Conservation (phyloP, 2,329 filamentous ascomycete species). For the Clarireedia homoeocarpa region DNA sequence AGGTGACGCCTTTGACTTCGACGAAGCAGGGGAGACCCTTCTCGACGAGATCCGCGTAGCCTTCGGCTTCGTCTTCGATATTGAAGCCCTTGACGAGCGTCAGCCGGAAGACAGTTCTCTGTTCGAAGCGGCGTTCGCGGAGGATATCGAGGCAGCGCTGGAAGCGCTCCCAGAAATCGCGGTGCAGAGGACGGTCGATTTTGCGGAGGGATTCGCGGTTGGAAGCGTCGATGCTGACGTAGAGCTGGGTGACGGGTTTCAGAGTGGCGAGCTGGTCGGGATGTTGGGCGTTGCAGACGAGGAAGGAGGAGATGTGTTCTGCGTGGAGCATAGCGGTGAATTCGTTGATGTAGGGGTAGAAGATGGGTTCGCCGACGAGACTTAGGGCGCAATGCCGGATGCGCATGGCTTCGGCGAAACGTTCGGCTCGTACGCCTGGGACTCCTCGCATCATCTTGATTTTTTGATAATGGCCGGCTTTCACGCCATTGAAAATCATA, state of each 20-base stretch:
- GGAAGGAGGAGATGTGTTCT: slow-evolving; percentile 84
- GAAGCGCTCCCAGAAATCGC: slow-evolving; percentile 98
- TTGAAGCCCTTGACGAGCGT: slow-evolving; percentile 98
- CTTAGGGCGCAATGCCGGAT: slow-evolving; percentile 90
- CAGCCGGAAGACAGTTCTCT: slow-evolving; percentile 88
- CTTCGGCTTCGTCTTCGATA: slow-evolving; percentile 83
- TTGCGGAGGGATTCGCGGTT: slow-evolving; percentile 80
- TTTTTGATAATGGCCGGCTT: slow-evolving; percentile 89
- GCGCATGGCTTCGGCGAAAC: slow-evolving; percentile 85
- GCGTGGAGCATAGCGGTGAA: slow-evolving; percentile 76
- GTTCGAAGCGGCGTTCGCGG: slow-evolving; percentile 70
- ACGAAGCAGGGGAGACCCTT: slow-evolving; percentile 84
- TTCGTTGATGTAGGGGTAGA: slow-evolving; percentile 95
- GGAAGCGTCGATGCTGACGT: slow-evolving; percentile 91
- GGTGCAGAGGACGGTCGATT: slow-evolving; percentile 86
- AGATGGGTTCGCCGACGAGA: slow-evolving; percentile 95
- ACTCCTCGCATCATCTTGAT: slow-evolving; percentile 96
- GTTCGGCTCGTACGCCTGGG: slow-evolving; percentile 82
- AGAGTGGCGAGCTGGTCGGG: slow-evolving; percentile 80
- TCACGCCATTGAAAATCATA: slow-evolving; percentile 82
- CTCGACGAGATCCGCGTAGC: slow-evolving; percentile 84
- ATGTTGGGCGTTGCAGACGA: slow-evolving; percentile 96
- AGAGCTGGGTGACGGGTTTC: slow-evolving; percentile 84
- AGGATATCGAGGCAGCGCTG: slow-evolving; percentile 84
- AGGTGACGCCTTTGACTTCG: slow-evolving; percentile 94